phyloP scores from a whole-genome alignment of 768 basidiomycete genomes.

The Termitomyces heimii region DNA sequence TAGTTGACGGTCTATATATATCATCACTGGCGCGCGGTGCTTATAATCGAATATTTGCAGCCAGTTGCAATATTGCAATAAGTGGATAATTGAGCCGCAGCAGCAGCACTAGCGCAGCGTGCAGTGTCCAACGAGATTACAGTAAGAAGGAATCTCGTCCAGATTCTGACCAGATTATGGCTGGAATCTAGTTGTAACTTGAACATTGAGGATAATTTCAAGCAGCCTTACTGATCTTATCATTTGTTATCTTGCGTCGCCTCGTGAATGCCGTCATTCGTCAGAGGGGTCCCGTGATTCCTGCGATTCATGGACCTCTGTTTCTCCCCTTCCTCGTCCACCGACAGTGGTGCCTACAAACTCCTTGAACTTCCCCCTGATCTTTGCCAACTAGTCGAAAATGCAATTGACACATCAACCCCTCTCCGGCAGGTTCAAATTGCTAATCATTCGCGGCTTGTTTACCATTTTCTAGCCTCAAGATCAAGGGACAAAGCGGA shows the following conservation, averaged over 20 bases:
- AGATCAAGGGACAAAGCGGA: constrained; percentile 72
- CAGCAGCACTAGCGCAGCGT: too few relatives aligned
- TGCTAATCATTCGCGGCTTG: constrained; percentile 6
- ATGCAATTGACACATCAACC: constrained; percentile 29
- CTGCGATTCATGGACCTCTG: constrained; percentile 35
- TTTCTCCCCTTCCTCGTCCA: constrained; percentile 44
- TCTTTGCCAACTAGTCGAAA: constrained; percentile 55
- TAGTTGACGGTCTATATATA: too few relatives aligned
- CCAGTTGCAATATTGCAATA: too few relatives aligned
- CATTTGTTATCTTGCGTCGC: too few relatives aligned
- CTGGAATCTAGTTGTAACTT: background rate
- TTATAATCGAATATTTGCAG: too few relatives aligned
- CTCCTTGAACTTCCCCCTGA: constrained; percentile 73
- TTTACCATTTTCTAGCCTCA: constrained; percentile 37
- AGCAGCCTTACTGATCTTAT: too few relatives aligned
- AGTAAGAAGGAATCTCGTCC: background rate
- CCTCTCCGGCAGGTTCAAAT: constrained; percentile 21
- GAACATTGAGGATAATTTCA: background rate
- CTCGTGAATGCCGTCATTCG: background rate
- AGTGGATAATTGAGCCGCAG: too few relatives aligned
- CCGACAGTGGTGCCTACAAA: constrained; percentile 52
- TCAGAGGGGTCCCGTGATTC: background rate
- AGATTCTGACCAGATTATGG: background rate
- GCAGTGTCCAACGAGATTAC: background rate
- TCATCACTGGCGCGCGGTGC: too few relatives aligned